Percentiles rank a stretch among this genome's conserved stretches.
phyloP scores from a whole-genome alignment of 306 rosid species.

The Quillaja saponaria region DNA sequence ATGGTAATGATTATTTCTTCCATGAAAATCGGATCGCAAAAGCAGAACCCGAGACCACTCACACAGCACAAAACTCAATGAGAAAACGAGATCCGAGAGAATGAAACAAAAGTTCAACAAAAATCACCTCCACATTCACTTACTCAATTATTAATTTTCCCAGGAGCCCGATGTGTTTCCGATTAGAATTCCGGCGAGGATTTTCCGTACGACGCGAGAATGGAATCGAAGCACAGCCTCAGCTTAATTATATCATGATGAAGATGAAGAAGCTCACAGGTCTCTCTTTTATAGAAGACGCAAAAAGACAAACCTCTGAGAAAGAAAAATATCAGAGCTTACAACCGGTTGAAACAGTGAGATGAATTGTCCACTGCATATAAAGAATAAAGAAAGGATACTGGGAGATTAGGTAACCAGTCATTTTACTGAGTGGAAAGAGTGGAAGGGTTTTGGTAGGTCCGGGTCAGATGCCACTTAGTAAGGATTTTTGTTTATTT shows the following conservation, averaged over 20 bases:
- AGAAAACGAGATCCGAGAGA: slow-evolving; percentile 30
- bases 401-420: slow-evolving; percentile 29
- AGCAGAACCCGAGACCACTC: slow-evolving; percentile 23
- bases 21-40: slow-evolving; percentile 41
- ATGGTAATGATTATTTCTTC: slow-evolving; percentile 24
- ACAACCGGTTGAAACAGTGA: not conserved
- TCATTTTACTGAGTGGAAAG: slow-evolving; percentile 4
- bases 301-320: not conserved
- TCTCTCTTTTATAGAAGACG: slow-evolving; percentile 25
- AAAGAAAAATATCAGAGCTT: slow-evolving; percentile 12
- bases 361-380: not conserved
- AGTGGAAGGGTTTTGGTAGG: too few species aligned
- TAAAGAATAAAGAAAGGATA: not conserved
- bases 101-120: not conserved
- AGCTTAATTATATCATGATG: slow-evolving; percentile 7
- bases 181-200: slow-evolving; percentile 10
- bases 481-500: slow-evolving; percentile 1
- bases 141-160: slow-evolving; percentile 25
- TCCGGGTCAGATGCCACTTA: slow-evolving; percentile 24
- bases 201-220: not conserved
- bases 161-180: not conserved
- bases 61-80: slow-evolving; percentile 10
- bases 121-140: slow-evolving; percentile 15
- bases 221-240: slow-evolving; percentile 7
- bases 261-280: not conserved